Conservation (phyloP, 257 asterid species). For the Nicotiana attenuata region DNA sequence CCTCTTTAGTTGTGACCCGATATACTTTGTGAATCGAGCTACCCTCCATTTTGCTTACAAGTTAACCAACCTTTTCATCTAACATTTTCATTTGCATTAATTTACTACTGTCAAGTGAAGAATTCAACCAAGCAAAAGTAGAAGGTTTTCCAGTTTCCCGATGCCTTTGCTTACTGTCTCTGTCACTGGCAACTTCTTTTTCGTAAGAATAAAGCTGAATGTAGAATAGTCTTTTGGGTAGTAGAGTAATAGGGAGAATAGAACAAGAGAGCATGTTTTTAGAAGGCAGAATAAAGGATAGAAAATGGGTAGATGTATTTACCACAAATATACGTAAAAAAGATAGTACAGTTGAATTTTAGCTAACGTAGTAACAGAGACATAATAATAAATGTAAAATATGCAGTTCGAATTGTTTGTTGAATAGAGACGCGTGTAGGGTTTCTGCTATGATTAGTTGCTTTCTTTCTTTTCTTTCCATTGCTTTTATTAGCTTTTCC, state of each 20-base stretch:
- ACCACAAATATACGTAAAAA: conserved; percentile 11
- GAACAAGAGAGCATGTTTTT: conserved; percentile 7
- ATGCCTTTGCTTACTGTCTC: conserved; percentile 8
- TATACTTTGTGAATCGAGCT: no score
- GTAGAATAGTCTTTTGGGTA: not conserved
- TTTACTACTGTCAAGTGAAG: not conserved
- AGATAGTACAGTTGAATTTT: not conserved
- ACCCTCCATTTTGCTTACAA: no score
- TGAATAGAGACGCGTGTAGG: conserved; percentile 23
- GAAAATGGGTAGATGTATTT: conserved; percentile 10
- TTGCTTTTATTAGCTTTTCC: conserved; percentile 8
- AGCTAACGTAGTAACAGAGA: not conserved
- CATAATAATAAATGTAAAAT: conserved; percentile 14
- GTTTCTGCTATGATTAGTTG: conserved; percentile 41
- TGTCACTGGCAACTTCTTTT: not conserved
- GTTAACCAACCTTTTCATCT: not conserved
- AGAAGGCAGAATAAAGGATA: not conserved
- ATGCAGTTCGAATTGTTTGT: conserved; percentile 10
- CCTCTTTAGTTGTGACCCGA: no score
- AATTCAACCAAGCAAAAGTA: not conserved
- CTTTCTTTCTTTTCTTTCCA: conserved; percentile 40
- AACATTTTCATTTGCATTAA: not conserved
- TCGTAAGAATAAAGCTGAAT: conserved; percentile 7
- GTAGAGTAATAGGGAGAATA: not conserved
- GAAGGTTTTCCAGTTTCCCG: conserved; percentile 8